Percentiles rank a stretch among this genome's conserved stretches.
Conservation (phyloP, 306 rosid species). For the Boehmeria nivea region DNA sequence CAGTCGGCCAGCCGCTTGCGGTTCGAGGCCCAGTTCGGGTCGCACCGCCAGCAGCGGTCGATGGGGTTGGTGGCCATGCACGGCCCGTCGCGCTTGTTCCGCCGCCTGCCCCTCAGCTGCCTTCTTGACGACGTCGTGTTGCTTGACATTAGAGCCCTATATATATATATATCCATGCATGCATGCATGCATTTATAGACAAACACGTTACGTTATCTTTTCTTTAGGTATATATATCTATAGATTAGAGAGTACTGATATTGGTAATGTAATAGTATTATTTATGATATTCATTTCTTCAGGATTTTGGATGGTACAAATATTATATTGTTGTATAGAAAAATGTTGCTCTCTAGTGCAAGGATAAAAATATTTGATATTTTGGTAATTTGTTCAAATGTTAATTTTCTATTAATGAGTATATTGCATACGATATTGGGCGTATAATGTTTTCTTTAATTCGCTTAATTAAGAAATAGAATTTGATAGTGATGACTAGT, state of each 20-base stretch:
- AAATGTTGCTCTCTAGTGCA: too few species aligned
- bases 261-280: not conserved
- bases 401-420: too few species aligned
- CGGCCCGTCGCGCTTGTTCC: not conserved
- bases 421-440: too few species aligned
- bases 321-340: too few species aligned
- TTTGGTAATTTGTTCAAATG: too few species aligned
- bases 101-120: constrained; percentile 15
- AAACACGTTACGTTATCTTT: too few species aligned
- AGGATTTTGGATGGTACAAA: too few species aligned
- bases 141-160: constrained; percentile 20
- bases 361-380: too few species aligned
- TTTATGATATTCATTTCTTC: too few species aligned
- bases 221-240: not conserved
- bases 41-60: constrained; percentile 82
- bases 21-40: constrained; percentile 54
- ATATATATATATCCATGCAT: not conserved
- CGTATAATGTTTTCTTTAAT: too few species aligned
- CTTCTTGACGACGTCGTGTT: constrained; percentile 29
- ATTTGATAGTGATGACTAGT: too few species aligned
- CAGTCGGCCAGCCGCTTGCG: constrained; percentile 55
- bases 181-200: not conserved
- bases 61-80: constrained; percentile 70
- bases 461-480: too few species aligned
- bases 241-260: not conserved